These are phyloP conservation scores for Paradendryphiella salina DNA, from an alignment of 2,329 filamentous ascomycete species.

Conservation along the genomic window DNA sequence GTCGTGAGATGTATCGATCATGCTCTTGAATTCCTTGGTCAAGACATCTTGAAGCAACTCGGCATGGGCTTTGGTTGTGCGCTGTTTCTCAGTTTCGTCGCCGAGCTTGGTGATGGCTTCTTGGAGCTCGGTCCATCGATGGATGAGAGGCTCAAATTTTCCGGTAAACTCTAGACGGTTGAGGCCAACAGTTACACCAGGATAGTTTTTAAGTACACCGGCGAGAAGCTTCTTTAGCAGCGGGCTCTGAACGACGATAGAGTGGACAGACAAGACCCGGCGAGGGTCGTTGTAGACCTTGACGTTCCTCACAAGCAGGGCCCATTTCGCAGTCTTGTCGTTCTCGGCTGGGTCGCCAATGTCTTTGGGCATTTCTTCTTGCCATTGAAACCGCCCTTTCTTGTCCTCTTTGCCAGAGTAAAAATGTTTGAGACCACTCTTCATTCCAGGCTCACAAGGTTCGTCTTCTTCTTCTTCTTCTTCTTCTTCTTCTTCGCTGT, in stretches of 20 bases:
- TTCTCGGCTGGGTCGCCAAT: constrained; percentile 57
- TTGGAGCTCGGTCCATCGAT: constrained; percentile 61
- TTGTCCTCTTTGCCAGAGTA: constrained; percentile 54
- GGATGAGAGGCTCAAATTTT: constrained; percentile 67
- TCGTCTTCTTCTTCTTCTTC: constrained; percentile 18
- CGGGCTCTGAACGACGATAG: constrained; percentile 67
- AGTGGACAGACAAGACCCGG: constrained; percentile 64
- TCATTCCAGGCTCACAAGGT: constrained; percentile 43
- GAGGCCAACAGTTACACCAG: constrained; percentile 64
- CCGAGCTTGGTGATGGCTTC: constrained; percentile 30
- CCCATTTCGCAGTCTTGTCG: constrained; percentile 62
- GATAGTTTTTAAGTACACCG: constrained; percentile 61
- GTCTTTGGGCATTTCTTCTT: constrained; percentile 42
- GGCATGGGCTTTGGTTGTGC: constrained; percentile 46
- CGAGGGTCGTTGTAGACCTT: constrained; percentile 55
- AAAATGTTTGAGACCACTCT: constrained; percentile 51
- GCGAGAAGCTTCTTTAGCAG: constrained; percentile 62
- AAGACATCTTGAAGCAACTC: constrained; percentile 47
- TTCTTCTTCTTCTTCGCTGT: constrained; percentile 17
- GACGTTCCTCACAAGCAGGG: constrained; percentile 51
- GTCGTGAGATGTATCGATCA: constrained; percentile 49
- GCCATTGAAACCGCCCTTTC: constrained; percentile 42
- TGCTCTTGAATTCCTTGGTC: constrained; percentile 47
- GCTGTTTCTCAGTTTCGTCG: constrained; percentile 34
- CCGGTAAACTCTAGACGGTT: constrained; percentile 64